These are phyloP conservation scores for Epipyxis sp. DNA, from an alignment of 108 stramenopile species.

Conservation along the genomic window DNA sequence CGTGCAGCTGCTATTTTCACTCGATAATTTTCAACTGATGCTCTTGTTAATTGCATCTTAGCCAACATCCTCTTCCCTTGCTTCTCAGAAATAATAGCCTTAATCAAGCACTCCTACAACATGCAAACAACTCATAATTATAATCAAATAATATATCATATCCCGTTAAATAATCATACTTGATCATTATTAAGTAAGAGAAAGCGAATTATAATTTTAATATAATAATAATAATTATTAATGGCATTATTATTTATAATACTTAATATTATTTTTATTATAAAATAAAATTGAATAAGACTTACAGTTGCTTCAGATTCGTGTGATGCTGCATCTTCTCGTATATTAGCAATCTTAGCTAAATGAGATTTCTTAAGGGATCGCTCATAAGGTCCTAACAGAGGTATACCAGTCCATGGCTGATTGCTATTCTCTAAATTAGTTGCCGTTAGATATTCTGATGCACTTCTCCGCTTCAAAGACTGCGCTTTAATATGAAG, in stretches of 20 bases:
- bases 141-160: too few species aligned
- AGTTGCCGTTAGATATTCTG: neutral
- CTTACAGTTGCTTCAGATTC: neutral
- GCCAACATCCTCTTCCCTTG: neutral
- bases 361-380: neutral
- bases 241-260: too few species aligned
- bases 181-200: too few species aligned
- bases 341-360: neutral
- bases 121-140: too few species aligned
- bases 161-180: too few species aligned
- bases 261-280: too few species aligned
- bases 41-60: neutral
- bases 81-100: neutral
- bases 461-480: neutral
- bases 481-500: neutral
- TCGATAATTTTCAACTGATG: neutral
- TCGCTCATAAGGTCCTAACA: constrained; percentile 14
- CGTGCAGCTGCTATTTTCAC: constrained; percentile 20
- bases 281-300: too few species aligned
- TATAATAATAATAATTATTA: too few species aligned
- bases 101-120: too few species aligned
- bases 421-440: neutral
- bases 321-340: neutral
- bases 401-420: neutral
- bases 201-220: too few species aligned